Evolutionary conservation across 768 basidiomycete genomes (phyloP).

Genomic region (Hortiboletus campestris): DNA sequence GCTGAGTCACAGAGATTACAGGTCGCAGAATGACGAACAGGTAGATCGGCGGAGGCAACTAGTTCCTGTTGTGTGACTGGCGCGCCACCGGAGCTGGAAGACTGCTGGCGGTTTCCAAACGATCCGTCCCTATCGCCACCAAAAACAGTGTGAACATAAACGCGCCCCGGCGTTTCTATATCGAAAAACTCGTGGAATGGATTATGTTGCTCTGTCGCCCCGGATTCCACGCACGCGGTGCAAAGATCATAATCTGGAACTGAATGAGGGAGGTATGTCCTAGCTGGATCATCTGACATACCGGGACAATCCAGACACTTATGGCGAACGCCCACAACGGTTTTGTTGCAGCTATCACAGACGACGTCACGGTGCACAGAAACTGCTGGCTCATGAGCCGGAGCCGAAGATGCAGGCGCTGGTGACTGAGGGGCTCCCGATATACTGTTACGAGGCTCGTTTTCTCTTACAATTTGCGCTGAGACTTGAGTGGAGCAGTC

Average conservation of each 20-base stretch:
- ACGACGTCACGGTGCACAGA: slow-evolving; percentile 52
- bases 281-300: slow-evolving; percentile 29
- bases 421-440: neutral
- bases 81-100: neutral
- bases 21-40: slow-evolving; percentile 56
- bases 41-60: slow-evolving; percentile 4
- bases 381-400: neutral
- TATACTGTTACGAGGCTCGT: neutral
- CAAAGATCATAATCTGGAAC: slow-evolving; percentile 71
- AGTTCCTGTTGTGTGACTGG: neutral
- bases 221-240: slow-evolving; percentile 50
- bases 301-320: slow-evolving; percentile 80
- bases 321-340: slow-evolving; percentile 64
- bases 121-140: slow-evolving; percentile 29
- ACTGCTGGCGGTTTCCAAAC: slow-evolving; percentile 7
- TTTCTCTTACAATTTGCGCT: neutral
- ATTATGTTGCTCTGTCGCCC: slow-evolving; percentile 52
- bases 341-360: slow-evolving; percentile 63
- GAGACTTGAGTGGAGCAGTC: neutral
- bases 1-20: slow-evolving; percentile 78
- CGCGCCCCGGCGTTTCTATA: slow-evolving; percentile 60
- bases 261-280: neutral
- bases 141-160: slow-evolving; percentile 62
- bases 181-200: slow-evolving; percentile 71
- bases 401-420: neutral